Evolutionary conservation across 2,329 filamentous ascomycete species (phyloP).

Genomic region (Diaporthe aspalathi): DNA sequence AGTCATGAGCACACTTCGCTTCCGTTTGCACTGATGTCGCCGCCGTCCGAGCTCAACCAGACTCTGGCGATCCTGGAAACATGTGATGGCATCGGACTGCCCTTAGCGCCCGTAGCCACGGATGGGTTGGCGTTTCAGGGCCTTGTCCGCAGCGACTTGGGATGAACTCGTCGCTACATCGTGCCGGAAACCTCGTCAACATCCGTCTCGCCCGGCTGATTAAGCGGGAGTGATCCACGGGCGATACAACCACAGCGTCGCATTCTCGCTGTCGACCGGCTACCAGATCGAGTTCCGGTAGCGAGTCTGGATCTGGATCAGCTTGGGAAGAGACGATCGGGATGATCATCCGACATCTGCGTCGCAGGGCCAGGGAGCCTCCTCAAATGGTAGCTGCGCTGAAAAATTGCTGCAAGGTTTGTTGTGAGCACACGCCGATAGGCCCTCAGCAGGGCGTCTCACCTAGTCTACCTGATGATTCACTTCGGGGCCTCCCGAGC

Average conservation of each 20-base stretch:
- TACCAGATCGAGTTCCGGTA: constrained; percentile 21
- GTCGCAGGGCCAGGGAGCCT: neutral
- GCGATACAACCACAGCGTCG: constrained; percentile 15
- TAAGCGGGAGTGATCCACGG: constrained; percentile 14
- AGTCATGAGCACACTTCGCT: constrained; percentile 11
- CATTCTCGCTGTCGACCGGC: neutral
- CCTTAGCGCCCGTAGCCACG: neutral
- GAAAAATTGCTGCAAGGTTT: neutral
- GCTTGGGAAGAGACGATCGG: neutral
- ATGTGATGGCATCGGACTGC: constrained; percentile 21
- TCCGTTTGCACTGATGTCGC: constrained; percentile 16
- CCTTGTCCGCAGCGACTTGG: neutral
- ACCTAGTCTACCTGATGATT: neutral
- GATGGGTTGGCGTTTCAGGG: constrained; percentile 6
- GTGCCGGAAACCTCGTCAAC: constrained; percentile 20
- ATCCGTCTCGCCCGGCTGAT: constrained; percentile 6
- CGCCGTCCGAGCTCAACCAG: constrained; percentile 28
- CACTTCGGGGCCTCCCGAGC: constrained; percentile 1
- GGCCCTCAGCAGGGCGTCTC: neutral
- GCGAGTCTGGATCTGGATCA: constrained; percentile 22
- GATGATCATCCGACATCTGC: constrained; percentile 7
- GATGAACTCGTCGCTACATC: constrained; percentile 21
- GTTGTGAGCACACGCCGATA: neutral
- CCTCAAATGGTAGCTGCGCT: neutral
- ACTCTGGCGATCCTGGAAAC: neutral